phyloP scores from a whole-genome alignment of 495 filamentous ascomycete species.

The Penicillium ochrochloron region DNA sequence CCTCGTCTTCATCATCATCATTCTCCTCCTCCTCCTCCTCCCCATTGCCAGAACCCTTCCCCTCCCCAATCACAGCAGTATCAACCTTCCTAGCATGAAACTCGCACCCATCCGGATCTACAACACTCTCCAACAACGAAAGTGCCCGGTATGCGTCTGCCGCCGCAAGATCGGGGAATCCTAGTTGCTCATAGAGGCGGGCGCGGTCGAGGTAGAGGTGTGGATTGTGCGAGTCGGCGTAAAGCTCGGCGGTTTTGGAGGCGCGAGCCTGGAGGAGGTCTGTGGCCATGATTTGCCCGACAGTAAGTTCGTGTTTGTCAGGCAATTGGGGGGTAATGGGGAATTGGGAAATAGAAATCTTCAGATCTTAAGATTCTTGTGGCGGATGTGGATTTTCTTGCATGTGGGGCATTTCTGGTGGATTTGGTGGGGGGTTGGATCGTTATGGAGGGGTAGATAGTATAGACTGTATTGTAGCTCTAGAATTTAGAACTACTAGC shows the following conservation, averaged over 20 bases:
- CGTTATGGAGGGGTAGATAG: background rate
- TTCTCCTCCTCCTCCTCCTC: slow-evolving; percentile 25
- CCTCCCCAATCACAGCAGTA: slow-evolving; percentile 17
- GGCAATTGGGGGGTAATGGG: background rate
- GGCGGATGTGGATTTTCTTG: slow-evolving; percentile 11
- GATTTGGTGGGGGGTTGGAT: slow-evolving; percentile 10
- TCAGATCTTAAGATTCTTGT: slow-evolving; percentile 5
- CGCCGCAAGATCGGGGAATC: slow-evolving; percentile 86
- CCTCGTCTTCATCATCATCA: slow-evolving; percentile 43
- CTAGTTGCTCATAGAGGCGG: slow-evolving; percentile 69
- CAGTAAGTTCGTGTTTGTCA: background rate
- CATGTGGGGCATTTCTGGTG: slow-evolving; percentile 13
- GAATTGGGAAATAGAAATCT: slow-evolving; percentile 1
- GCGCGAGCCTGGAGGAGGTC: slow-evolving; percentile 32
- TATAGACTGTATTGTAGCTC: no score
- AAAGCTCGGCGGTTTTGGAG: slow-evolving; percentile 37
- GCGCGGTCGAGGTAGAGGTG: slow-evolving; percentile 75
- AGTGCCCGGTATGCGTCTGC: slow-evolving; percentile 91
- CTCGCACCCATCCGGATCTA: slow-evolving; percentile 58
- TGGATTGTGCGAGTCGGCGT: slow-evolving; percentile 73
- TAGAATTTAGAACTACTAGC: background rate
- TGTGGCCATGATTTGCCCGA: slow-evolving; percentile 9
- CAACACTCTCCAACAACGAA: slow-evolving; percentile 78
- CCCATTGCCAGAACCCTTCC: slow-evolving; percentile 12
- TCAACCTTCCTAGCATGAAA: slow-evolving; percentile 44